These are phyloP conservation scores for Calocybe gangraenosa DNA, from an alignment of 768 basidiomycete genomes.

Conservation along the genomic window DNA sequence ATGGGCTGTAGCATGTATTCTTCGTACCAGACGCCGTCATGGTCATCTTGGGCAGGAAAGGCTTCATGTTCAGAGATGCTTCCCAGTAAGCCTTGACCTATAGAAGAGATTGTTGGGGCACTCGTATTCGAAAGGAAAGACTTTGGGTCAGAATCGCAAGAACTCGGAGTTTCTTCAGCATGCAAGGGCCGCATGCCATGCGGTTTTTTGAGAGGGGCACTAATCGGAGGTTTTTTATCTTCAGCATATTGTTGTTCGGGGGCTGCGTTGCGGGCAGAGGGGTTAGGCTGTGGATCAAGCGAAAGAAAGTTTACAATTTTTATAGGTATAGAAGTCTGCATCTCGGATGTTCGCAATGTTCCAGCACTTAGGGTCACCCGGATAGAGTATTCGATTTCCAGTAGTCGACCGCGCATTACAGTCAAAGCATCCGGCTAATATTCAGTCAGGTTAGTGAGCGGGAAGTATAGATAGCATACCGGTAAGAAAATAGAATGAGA, in stretches of 20 bases:
- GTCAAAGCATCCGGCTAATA: constrained; percentile 65
- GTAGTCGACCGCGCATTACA: constrained; percentile 58
- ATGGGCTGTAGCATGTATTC: neutral
- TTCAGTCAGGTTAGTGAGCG: constrained; percentile 2
- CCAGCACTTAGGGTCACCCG: constrained; percentile 61
- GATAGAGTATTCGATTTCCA: constrained; percentile 76
- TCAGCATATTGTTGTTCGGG: neutral
- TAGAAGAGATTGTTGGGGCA: neutral
- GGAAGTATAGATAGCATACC: constrained; percentile 39
- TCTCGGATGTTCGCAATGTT: constrained; percentile 49
- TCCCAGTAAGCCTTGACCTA: neutral
- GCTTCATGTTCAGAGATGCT: neutral
- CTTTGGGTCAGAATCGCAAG: too few relatives aligned
- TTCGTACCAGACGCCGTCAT: constrained; percentile 5
- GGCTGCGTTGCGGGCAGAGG: constrained; percentile 15
- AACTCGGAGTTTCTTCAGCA: too few relatives aligned
- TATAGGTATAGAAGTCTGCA: constrained; percentile 70
- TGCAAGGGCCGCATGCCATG: constrained; percentile 4
- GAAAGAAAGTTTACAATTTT: constrained; percentile 82
- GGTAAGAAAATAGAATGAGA: constrained; percentile 69
- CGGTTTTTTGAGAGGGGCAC: neutral
- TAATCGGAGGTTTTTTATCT: neutral
- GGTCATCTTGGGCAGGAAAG: constrained; percentile 1
- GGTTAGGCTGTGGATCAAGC: constrained; percentile 70
- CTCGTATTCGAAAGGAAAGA: too few relatives aligned